These are phyloP conservation scores for Didymella glomerata DNA, from an alignment of 2,329 filamentous ascomycete genomes.

Conservation along the genomic window DNA sequence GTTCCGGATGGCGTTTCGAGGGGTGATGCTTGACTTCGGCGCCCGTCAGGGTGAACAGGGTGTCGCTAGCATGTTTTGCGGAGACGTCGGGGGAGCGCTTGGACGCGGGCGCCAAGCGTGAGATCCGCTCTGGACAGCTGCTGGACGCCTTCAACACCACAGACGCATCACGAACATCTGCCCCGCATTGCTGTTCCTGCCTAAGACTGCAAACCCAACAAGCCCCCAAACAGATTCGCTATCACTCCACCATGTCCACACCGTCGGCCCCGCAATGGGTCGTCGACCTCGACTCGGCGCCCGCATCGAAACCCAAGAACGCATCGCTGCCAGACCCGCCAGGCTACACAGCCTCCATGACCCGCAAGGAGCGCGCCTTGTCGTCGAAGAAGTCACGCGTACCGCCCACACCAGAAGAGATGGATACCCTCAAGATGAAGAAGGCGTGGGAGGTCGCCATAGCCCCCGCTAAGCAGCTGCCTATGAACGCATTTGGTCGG, in stretches of 20 bases:
- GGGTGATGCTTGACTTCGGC: slow-evolving; percentile 3
- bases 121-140: slow-evolving; percentile 12
- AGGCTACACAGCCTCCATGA: slow-evolving; percentile 71
- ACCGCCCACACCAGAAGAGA: slow-evolving; percentile 80
- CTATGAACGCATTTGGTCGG: slow-evolving; percentile 93
- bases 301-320: slow-evolving; percentile 71
- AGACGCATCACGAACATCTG: neutral
- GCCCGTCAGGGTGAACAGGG: slow-evolving; percentile 19
- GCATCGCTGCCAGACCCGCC: slow-evolving; percentile 81
- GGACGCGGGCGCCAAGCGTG: slow-evolving; percentile 20
- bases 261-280: slow-evolving; percentile 78
- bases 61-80: slow-evolving; percentile 19
- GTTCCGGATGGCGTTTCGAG: slow-evolving; percentile 12
- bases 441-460: slow-evolving; percentile 98
- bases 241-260: slow-evolving; percentile 3
- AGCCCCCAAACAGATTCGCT: neutral
- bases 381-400: slow-evolving; percentile 62
- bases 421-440: slow-evolving; percentile 95
- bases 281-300: slow-evolving; percentile 75
- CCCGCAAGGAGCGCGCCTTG: slow-evolving; percentile 51
- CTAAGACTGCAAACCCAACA: neutral
- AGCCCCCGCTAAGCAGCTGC: slow-evolving; percentile 89
- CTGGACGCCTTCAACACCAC: neutral
- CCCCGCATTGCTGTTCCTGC: neutral
- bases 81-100: slow-evolving; percentile 38